phyloP scores from a whole-genome alignment of 2,329 filamentous ascomycete species.

The Pseudocercospora fijiensis region DNA sequence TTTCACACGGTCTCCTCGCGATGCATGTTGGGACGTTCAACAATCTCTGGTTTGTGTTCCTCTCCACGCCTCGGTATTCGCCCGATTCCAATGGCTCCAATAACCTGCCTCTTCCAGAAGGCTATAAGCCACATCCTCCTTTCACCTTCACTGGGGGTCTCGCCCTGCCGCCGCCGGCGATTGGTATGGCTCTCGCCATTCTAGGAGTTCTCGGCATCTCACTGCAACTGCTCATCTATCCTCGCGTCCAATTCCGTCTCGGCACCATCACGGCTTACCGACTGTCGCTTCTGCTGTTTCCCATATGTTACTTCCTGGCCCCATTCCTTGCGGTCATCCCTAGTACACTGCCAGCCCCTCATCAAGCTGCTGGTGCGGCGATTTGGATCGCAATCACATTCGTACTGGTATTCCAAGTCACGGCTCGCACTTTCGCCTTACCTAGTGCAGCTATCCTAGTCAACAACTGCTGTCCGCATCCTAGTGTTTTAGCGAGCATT shows the following conservation, averaged over 20 bases:
- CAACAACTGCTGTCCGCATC: constrained; percentile 61
- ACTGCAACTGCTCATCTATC: constrained; percentile 50
- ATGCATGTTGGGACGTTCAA: constrained; percentile 53
- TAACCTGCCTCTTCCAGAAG: constrained; percentile 41
- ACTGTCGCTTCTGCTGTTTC: constrained; percentile 46
- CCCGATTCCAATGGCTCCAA: constrained; percentile 26
- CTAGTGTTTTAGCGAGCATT: constrained; percentile 56
- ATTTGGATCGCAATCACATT: constrained; percentile 47
- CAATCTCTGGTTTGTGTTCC: constrained; percentile 52
- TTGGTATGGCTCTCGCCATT: constrained; percentile 50
- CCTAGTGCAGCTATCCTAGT: constrained; percentile 60
- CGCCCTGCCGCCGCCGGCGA: constrained; percentile 48
- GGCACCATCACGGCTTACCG: constrained; percentile 46
- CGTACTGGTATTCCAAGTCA: constrained; percentile 47
- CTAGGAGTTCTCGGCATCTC: constrained; percentile 50
- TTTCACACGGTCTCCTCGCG: constrained; percentile 47
- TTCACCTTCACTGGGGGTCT: constrained; percentile 52
- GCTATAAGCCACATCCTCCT: constrained; percentile 42
- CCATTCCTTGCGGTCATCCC: constrained; percentile 48
- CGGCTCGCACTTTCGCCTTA: constrained; percentile 53
- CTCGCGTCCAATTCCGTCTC: constrained; percentile 42
- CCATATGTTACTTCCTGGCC: constrained; percentile 45
- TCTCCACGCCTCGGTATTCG: constrained; percentile 48
- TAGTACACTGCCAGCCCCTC: constrained; percentile 41
- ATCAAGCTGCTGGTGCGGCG: constrained; percentile 41